Conservation (phyloP, 164 flowering plant genomes). For the Taxillus chinensis region DNA sequence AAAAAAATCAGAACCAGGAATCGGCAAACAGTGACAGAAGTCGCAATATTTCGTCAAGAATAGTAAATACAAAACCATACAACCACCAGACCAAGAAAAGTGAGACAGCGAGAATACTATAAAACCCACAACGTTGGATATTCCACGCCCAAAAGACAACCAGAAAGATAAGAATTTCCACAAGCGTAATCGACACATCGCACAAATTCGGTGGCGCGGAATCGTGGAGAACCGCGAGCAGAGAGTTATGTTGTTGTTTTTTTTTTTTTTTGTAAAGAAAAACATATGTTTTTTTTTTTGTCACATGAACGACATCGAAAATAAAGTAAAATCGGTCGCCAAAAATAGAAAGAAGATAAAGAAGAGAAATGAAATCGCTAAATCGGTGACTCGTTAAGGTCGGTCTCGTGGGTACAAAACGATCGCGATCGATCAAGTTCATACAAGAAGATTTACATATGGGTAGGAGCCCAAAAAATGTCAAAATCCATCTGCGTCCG, state of each 20-base stretch:
- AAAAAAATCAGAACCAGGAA: background rate
- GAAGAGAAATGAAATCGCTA: background rate
- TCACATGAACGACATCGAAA: conserved; percentile 1
- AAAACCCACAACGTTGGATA: conserved; percentile 20
- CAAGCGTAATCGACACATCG: conserved; percentile 11
- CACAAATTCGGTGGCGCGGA: conserved; percentile 6
- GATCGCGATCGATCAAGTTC: conserved; percentile 26
- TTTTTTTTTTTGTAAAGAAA: too few relatives aligned
- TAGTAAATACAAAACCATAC: conserved; percentile 1
- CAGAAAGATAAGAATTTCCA: conserved; percentile 21
- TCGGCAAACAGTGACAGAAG: conserved; percentile 1
- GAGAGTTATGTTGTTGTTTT: too few relatives aligned
- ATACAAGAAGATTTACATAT: conserved; percentile 23
- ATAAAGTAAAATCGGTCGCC: conserved; percentile 6
- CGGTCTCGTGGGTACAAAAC: conserved; percentile 15
- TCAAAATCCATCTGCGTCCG: conserved; percentile 27
- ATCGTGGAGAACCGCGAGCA: conserved; percentile 7
- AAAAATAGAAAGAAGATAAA: background rate
- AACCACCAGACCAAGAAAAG: conserved; percentile 14
- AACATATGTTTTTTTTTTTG: too few relatives aligned
- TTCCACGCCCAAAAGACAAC: conserved; percentile 21
- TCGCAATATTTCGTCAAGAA: background rate
- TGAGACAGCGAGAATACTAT: conserved; percentile 19
- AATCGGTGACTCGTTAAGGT: background rate
- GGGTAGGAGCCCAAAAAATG: conserved; percentile 18